These are phyloP conservation scores for Lactifluus subvellereus DNA, from an alignment of 768 basidiomycete species.

Conservation along the genomic window DNA sequence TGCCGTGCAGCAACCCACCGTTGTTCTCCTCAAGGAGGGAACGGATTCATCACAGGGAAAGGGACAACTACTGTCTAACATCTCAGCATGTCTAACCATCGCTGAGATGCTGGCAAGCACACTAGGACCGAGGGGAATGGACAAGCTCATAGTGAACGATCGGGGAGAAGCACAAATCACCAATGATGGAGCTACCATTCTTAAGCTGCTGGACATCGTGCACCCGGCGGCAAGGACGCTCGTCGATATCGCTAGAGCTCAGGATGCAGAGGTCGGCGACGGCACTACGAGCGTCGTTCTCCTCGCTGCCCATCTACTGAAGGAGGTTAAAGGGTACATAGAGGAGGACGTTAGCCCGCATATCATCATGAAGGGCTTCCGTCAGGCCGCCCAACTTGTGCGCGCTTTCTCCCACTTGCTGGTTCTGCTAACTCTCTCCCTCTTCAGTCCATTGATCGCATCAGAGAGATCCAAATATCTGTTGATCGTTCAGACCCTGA, in stretches of 20 bases:
- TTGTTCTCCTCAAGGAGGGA: slow-evolving; percentile 92
- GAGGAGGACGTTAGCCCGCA: slow-evolving; percentile 98
- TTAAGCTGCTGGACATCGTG: slow-evolving; percentile 95
- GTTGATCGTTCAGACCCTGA: slow-evolving; percentile 87
- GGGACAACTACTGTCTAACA: slow-evolving; percentile 89
- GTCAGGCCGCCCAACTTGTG: slow-evolving; percentile 82
- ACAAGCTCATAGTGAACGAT: slow-evolving; percentile 92
- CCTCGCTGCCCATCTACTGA: slow-evolving; percentile 88
- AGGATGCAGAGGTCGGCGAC: slow-evolving; percentile 98
- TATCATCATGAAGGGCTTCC: slow-evolving; percentile 95
- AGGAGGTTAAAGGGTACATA: slow-evolving; percentile 85
- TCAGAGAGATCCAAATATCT: slow-evolving; percentile 83
- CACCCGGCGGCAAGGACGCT: slow-evolving; percentile 98
- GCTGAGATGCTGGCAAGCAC: slow-evolving; percentile 88
- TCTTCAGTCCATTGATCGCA: slow-evolving; percentile 70
- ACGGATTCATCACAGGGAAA: slow-evolving; percentile 96
- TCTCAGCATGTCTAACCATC: slow-evolving; percentile 92
- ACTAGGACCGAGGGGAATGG: slow-evolving; percentile 98
- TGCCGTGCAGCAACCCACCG: slow-evolving; percentile 81
- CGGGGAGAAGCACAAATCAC: slow-evolving; percentile 97
- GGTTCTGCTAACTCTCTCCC: background rate
- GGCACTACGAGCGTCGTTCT: slow-evolving; percentile 96
- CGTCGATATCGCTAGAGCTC: slow-evolving; percentile 96
- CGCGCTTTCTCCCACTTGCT: slow-evolving; percentile 29
- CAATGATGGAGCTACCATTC: slow-evolving; percentile 98